Evolutionary conservation across 371 early-diverging fungal species (phyloP).

Genomic region (Synchytrium microbalum): DNA sequence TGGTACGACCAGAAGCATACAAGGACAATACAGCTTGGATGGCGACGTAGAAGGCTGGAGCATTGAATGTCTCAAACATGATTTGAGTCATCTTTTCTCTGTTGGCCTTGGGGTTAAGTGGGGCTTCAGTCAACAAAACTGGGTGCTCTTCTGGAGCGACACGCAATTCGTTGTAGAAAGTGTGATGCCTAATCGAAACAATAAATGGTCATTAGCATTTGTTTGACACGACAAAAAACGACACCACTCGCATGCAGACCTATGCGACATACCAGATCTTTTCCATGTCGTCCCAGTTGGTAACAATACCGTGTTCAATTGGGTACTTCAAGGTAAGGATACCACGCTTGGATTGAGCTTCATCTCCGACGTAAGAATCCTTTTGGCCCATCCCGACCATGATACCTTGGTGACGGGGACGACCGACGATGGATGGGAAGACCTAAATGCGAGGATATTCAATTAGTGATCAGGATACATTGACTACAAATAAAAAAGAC

Average conservation of each 20-base stretch:
- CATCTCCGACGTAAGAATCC: constrained; percentile 98
- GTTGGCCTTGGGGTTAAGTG: constrained; percentile 99
- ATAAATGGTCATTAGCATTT: too few species aligned
- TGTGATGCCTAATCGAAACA: constrained; percentile 60
- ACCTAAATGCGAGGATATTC: constrained; percentile 39
- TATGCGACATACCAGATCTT: constrained; percentile 22
- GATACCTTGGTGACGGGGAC: constrained; percentile 94
- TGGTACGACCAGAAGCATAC: constrained; percentile 54
- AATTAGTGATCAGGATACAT: not conserved
- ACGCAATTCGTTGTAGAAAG: constrained; percentile 63
- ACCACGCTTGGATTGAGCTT: constrained; percentile 98
- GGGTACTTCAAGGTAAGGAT: constrained; percentile 96
- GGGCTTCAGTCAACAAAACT: constrained; percentile 98
- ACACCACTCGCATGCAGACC: too few species aligned
- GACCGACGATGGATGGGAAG: constrained; percentile 97
- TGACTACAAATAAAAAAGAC: too few species aligned
- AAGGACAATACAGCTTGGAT: constrained; percentile 57
- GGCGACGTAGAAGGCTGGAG: constrained; percentile 62
- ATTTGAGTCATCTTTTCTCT: constrained; percentile 99
- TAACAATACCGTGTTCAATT: constrained; percentile 98
- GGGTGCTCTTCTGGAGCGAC: constrained; percentile 90
- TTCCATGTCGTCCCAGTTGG: constrained; percentile 77
- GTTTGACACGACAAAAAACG: too few species aligned
- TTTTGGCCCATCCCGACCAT: constrained; percentile 99
- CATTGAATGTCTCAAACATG: constrained; percentile 89